Base-by-base conservation (phyloP, 805 yeast genomes). In the Starmerella stellata region DNA sequence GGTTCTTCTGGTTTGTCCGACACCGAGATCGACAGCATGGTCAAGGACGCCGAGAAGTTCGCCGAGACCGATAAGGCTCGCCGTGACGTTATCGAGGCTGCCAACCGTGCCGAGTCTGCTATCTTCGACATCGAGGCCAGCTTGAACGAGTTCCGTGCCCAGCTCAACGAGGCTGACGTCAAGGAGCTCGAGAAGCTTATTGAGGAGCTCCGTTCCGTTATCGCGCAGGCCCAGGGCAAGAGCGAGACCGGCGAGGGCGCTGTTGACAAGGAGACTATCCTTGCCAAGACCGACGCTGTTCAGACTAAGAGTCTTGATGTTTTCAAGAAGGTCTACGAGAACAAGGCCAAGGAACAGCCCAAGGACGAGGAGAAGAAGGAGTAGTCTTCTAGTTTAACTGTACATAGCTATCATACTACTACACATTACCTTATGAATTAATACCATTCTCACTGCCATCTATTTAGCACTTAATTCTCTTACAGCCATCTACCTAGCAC, bases 1-100 rank as follows among this genome's bases (percentile, higher is more conserved):
- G 95, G 94, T 51, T 79, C 93, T 41, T 80, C 93, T 35, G 95
- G 95, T 62, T 68, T 83, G 60, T 75, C 85, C 49, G 90, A 82
- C 56, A 58, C 78, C 43, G 95, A 83, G 68, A 78, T 83, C 57
- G 93, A 82, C 63, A 72, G 76, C 62, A 75, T 85, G 81, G 87
- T 83, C 44, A 73, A 69, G 62, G 93, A 80, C 53, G 92, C 95
- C 54, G 92, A 81, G 67, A 76, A 76, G 63, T 76, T 66, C 66
- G 79, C 82, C 54, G 83, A 79, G 60, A 72, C 79, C 52, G 95
- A 83, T 68, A 75, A 78, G 68, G 80, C 78, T 45, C 75, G 78
- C 62, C 78, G 77, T 60, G 82, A 75, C 65, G 65, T 83, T 42
- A 75, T 85, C 56, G 92, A 80, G 65, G 60, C 66, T 50, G 92